Percentiles rank a stretch among this genome's conserved stretches.
Evolutionary conservation across 805 yeast species (phyloP).

Genomic region (Candida ficus): DNA sequence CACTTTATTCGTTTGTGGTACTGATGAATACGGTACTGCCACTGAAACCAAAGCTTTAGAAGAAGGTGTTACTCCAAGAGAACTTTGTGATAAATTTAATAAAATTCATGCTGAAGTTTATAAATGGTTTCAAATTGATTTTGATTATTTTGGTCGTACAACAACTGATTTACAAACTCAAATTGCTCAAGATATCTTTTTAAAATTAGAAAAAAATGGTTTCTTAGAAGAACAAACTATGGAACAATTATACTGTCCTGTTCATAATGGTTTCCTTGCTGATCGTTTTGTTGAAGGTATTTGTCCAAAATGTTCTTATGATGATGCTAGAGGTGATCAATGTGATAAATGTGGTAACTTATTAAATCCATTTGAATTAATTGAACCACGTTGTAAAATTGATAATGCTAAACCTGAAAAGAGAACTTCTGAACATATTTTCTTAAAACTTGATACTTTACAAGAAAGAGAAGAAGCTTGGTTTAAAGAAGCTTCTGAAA

Average conservation of each 20-base stretch:
- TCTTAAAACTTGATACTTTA: slow-evolving; percentile 75
- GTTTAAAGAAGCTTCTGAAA: slow-evolving; percentile 59
- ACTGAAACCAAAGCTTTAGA: slow-evolving; percentile 98
- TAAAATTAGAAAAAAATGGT: slow-evolving; percentile 68
- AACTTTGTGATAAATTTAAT: slow-evolving; percentile 88
- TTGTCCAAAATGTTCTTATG: slow-evolving; percentile 92
- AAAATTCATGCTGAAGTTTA: slow-evolving; percentile 83
- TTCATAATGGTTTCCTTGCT: slow-evolving; percentile 87
- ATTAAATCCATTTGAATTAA: slow-evolving; percentile 87
- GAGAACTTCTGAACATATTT: slow-evolving; percentile 79
- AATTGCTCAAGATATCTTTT: slow-evolving; percentile 91
- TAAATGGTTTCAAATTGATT: slow-evolving; percentile 94
- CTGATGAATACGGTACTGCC: slow-evolving; percentile 99
- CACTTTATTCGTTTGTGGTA: slow-evolving; percentile 86
- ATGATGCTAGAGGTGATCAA: slow-evolving; percentile 99
- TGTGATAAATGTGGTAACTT: slow-evolving; percentile 94
- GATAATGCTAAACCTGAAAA: slow-evolving; percentile 81
- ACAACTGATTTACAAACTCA: slow-evolving; percentile 88
- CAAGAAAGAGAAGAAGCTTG: slow-evolving; percentile 72
- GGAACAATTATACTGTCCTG: slow-evolving; percentile 88
- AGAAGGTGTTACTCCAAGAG: slow-evolving; percentile 82
- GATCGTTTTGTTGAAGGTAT: slow-evolving; percentile 97
- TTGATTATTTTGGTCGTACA: slow-evolving; percentile 95
- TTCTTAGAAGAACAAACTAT: slow-evolving; percentile 81
- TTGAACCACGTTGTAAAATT: slow-evolving; percentile 92